Conservation (phyloP, 257 asterid species). For the Oldenlandia corymbosa region DNA sequence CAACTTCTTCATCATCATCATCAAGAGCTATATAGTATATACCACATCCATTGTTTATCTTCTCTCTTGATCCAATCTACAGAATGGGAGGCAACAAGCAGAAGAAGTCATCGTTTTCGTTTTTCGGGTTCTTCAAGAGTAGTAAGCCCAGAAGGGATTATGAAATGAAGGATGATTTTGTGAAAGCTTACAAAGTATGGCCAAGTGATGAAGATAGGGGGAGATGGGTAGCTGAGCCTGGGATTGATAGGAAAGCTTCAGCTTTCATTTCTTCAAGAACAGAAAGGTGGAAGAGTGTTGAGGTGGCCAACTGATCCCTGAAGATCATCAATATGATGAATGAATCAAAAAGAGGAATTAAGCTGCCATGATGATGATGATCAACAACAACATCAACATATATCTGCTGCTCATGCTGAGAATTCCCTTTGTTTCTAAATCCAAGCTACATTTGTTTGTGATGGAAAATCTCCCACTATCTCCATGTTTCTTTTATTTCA, state of each 20-base stretch:
- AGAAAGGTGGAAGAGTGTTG: conserved; percentile 43
- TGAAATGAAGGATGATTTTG: conserved; percentile 28
- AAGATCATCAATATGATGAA: not conserved
- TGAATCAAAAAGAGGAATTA: too few species aligned
- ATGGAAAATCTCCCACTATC: not conserved
- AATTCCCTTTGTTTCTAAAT: not conserved
- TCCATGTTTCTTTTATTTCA: conserved; percentile 12
- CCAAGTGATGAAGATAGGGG: conserved; percentile 83
- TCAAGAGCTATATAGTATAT: too few species aligned
- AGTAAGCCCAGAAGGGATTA: conserved; percentile 25
- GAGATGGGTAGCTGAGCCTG: conserved; percentile 79
- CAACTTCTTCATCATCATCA: too few species aligned
- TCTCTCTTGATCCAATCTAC: too few species aligned
- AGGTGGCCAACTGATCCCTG: conserved; percentile 18
- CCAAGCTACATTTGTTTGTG: conserved; percentile 17
- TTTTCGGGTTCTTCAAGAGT: conserved; percentile 47
- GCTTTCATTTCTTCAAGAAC: conserved; percentile 48
- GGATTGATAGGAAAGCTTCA: conserved; percentile 58
- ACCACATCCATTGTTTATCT: too few species aligned
- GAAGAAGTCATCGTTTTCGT: conserved; percentile 42
- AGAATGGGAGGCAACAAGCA: conserved; percentile 56
- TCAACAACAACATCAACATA: not conserved
- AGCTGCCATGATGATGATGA: not conserved
- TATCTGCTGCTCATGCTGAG: not conserved
- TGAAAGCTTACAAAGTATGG: conserved; percentile 69